A percentile compares a stretch with the other conserved stretches of the same genome.
Conservation (phyloP, 805 yeast species). For the Candida mattraensis region DNA sequence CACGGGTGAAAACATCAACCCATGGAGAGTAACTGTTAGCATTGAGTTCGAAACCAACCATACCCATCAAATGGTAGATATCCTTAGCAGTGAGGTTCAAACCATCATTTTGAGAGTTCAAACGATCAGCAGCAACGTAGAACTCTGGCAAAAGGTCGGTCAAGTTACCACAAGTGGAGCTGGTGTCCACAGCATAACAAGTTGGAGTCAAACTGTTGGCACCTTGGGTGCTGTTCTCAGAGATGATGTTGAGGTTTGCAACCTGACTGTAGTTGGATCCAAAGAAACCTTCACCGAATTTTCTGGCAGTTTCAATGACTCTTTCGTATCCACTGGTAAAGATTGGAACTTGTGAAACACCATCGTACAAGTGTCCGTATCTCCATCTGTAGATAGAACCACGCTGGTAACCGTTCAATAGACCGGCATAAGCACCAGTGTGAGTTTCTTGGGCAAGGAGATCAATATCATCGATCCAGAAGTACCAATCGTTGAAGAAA, state of each 20-base stretch:
- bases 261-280: conserved; percentile 40
- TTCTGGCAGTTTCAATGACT: conserved; percentile 49
- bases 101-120: conserved; percentile 51
- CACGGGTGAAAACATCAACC: conserved; percentile 64
- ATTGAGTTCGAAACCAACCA: conserved; percentile 72
- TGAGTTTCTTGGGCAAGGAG: conserved; percentile 46
- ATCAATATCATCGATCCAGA: conserved; percentile 22
- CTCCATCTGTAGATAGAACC: conserved; percentile 50
- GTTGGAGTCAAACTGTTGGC: conserved; percentile 50
- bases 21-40: conserved; percentile 63
- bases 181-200: conserved; percentile 34
- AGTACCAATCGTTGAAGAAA: conserved; percentile 47
- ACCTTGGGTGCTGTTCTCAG: conserved; percentile 48
- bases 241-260: conserved; percentile 40
- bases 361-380: conserved; percentile 47
- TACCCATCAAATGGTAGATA: conserved; percentile 48
- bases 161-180: conserved; percentile 34
- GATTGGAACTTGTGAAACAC: conserved; percentile 40
- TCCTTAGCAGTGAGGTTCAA: conserved; percentile 50
- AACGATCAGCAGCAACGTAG: conserved; percentile 49
- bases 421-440: conserved; percentile 51
- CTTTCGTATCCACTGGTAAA: conserved; percentile 55
- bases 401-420: conserved; percentile 42
- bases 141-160: conserved; percentile 39
- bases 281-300: conserved; percentile 58